Percentiles rank a stretch among this genome's conserved stretches.
Conservation (phyloP, 805 yeast species). For the Isabelozyma rhagii region DNA sequence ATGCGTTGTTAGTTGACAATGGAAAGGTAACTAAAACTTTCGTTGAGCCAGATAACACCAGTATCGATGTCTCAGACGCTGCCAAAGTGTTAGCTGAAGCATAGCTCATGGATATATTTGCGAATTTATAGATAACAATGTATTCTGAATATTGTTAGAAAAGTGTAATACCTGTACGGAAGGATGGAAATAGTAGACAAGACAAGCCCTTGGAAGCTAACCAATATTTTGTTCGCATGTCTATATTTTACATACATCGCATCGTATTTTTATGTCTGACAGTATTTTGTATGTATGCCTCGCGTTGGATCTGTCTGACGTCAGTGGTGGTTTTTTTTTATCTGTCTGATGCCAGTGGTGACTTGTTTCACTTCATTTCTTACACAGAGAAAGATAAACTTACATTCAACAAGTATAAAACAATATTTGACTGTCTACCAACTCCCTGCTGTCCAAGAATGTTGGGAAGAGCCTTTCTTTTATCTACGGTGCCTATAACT, state of each 20-base stretch:
- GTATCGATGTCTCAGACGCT: constrained; percentile 56
- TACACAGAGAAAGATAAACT: background rate
- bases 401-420: too few species aligned
- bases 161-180: background rate
- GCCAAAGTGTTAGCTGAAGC: constrained; percentile 37
- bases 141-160: background rate
- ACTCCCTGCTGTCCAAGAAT: background rate
- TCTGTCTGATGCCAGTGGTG: background rate
- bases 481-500: background rate
- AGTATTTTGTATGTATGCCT: background rate
- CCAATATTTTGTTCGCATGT: background rate
- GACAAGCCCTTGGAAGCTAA: too few species aligned
- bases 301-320: background rate
- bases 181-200: too few species aligned
- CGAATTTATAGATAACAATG: background rate
- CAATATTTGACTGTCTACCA: too few species aligned
- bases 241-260: background rate
- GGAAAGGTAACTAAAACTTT: constrained; percentile 66
- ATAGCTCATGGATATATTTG: constrained; percentile 2
- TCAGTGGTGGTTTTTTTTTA: too few species aligned
- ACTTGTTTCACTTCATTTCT: background rate
- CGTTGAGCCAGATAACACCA: constrained; percentile 78
- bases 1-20: constrained; percentile 70
- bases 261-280: background rate
- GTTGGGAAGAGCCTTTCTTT: background rate